These are phyloP conservation scores for Xylaria nigripes DNA, from an alignment of 495 filamentous ascomycete species.

Conservation along the genomic window DNA sequence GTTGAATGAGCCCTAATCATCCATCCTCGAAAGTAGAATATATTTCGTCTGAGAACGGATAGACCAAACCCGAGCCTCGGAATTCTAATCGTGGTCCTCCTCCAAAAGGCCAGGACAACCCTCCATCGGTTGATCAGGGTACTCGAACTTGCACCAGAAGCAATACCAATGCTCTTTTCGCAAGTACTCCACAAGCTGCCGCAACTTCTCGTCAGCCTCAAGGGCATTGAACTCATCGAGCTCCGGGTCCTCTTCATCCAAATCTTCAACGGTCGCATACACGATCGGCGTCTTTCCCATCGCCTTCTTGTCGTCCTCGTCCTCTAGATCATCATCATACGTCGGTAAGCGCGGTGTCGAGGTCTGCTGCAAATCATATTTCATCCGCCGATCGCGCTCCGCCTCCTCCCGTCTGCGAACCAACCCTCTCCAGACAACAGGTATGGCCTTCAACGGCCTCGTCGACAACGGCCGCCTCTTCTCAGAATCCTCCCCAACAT, in stretches of 20 bases:
- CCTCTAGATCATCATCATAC: slow-evolving; percentile 46
- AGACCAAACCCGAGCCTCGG: neutral
- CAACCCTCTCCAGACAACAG: slow-evolving; percentile 72
- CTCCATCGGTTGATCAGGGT: slow-evolving; percentile 63
- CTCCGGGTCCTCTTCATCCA: slow-evolving; percentile 77
- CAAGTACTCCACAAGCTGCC: slow-evolving; percentile 57
- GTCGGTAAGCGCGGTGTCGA: slow-evolving; percentile 35
- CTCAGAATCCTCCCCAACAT: slow-evolving; percentile 19
- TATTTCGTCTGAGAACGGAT: neutral
- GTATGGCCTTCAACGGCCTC: slow-evolving; percentile 50
- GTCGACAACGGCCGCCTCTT: slow-evolving; percentile 40
- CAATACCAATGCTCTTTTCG: slow-evolving; percentile 71
- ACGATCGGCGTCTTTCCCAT: slow-evolving; percentile 32
- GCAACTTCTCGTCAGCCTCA: slow-evolving; percentile 53
- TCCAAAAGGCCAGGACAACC: slow-evolving; percentile 86
- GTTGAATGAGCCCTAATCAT: neutral
- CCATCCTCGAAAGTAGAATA: neutral
- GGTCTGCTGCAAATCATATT: slow-evolving; percentile 62
- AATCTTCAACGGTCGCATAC: slow-evolving; percentile 53
- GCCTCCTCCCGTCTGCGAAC: slow-evolving; percentile 58
- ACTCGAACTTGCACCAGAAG: slow-evolving; percentile 91
- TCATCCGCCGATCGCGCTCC: slow-evolving; percentile 59
- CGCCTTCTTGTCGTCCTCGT: slow-evolving; percentile 43
- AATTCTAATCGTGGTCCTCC: slow-evolving; percentile 74
- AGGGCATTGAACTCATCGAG: slow-evolving; percentile 75